These are phyloP conservation scores for Pseudomonodictys pantanalensis DNA, from an alignment of 495 filamentous ascomycete genomes.

Conservation along the genomic window DNA sequence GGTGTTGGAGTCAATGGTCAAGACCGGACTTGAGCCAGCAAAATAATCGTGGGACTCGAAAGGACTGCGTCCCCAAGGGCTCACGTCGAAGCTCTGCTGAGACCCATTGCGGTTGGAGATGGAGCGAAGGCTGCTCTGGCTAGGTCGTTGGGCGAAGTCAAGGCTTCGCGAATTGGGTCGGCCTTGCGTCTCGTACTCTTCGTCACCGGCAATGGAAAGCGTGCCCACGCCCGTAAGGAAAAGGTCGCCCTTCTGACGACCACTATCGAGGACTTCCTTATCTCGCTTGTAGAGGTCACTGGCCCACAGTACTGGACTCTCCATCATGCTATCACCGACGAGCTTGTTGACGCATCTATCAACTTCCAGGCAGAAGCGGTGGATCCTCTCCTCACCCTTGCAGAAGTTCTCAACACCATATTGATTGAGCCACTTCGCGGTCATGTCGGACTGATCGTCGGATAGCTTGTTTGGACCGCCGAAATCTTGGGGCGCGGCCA, in stretches of 20 bases:
- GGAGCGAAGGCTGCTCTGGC: conserved; percentile 50
- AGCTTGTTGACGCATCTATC: conserved; percentile 83
- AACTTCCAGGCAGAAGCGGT: conserved; percentile 89
- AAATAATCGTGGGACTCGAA: conserved; percentile 71
- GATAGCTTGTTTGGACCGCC: conserved; percentile 91
- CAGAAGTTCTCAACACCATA: conserved; percentile 90
- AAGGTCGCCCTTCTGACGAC: conserved; percentile 53
- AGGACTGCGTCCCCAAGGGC: conserved; percentile 61
- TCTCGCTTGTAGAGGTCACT: conserved; percentile 85
- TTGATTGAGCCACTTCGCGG: conserved; percentile 76
- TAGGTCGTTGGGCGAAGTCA: conserved; percentile 45
- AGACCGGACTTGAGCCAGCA: conserved; percentile 62
- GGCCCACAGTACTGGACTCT: conserved; percentile 87
- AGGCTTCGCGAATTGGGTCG: conserved; percentile 43
- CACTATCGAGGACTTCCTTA: conserved; percentile 69
- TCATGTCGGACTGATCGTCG: conserved; percentile 91
- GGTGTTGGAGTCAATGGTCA: conserved; percentile 72
- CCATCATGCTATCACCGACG: conserved; percentile 79
- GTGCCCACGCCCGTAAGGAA: conserved; percentile 51
- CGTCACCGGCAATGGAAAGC: conserved; percentile 49
- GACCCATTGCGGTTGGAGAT: conserved; percentile 56
- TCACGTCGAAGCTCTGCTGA: conserved; percentile 66
- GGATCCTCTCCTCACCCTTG: conserved; percentile 90
- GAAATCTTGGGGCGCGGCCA: conserved; percentile 78
- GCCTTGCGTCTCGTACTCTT: conserved; percentile 41